Evolutionary conservation across 108 stramenopile species (phyloP).

Genomic region (Epithemia pelagica): DNA sequence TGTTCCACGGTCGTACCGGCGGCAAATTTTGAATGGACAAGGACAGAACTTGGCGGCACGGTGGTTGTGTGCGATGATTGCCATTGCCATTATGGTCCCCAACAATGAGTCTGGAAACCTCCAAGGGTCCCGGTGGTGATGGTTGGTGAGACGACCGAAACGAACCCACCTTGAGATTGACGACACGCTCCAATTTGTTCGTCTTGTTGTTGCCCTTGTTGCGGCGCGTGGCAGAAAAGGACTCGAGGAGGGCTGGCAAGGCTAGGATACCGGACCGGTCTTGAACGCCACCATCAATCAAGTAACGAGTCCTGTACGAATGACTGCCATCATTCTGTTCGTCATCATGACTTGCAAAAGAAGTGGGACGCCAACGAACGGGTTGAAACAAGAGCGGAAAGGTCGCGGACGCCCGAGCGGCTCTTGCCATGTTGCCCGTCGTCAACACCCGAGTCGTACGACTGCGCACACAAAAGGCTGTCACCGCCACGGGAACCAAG

Average conservation of each 20-base stretch:
- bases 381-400: constrained; percentile 76
- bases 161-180: constrained; percentile 60
- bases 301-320: too few relatives aligned
- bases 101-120: constrained; percentile 24
- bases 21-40: constrained; percentile 55
- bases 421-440: constrained; percentile 61
- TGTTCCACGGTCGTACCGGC: constrained; percentile 59
- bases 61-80: too few relatives aligned
- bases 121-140: constrained; percentile 20
- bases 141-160: constrained; percentile 23
- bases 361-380: constrained; percentile 65
- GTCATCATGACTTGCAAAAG: constrained; percentile 6
- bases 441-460: constrained; percentile 37
- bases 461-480: constrained; percentile 50
- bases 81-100: too few relatives aligned
- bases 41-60: too few relatives aligned
- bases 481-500: constrained; percentile 61
- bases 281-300: constrained; percentile 67
- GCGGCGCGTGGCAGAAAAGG: constrained; percentile 16
- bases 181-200: too few relatives aligned
- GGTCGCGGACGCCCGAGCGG: constrained; percentile 66
- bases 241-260: constrained; percentile 13
- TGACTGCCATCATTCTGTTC: too few relatives aligned
- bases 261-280: constrained; percentile 53
- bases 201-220: too few relatives aligned